phyloP scores from a whole-genome alignment of 192 early-diverging fungal genomes.

The Haplosporangium gracile region DNA sequence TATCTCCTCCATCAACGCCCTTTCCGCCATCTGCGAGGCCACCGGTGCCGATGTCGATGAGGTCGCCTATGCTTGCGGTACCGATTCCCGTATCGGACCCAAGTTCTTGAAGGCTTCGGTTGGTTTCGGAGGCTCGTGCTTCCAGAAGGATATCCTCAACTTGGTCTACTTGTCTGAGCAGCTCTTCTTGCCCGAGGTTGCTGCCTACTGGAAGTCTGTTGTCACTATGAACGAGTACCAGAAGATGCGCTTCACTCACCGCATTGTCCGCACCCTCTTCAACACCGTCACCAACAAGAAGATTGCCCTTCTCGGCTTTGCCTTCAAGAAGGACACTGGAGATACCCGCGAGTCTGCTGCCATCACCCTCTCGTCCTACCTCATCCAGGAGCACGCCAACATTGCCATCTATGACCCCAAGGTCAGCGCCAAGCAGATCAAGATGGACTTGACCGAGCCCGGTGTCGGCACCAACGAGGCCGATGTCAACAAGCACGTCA shows the following conservation, averaged over 20 bases:
- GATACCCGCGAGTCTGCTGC: slow-evolving; percentile 92
- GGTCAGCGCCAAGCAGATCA: slow-evolving; percentile 78
- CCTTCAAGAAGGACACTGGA: slow-evolving; percentile 92
- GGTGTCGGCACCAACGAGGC: slow-evolving; percentile 58
- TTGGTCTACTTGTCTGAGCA: slow-evolving; percentile 86
- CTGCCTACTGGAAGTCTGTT: slow-evolving; percentile 92
- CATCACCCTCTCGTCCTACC: slow-evolving; percentile 80
- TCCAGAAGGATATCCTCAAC: slow-evolving; percentile 93
- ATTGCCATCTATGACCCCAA: slow-evolving; percentile 91
- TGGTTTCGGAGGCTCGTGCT: slow-evolving; percentile 93
- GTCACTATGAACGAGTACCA: slow-evolving; percentile 90
- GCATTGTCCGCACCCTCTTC: slow-evolving; percentile 75
- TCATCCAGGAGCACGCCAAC: slow-evolving; percentile 79
- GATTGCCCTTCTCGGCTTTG: slow-evolving; percentile 86
- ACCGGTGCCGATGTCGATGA: slow-evolving; percentile 88
- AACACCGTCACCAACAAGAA: slow-evolving; percentile 81
- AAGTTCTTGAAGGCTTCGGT: slow-evolving; percentile 89
- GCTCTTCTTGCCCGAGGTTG: slow-evolving; percentile 87
- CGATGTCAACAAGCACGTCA: slow-evolving; percentile 69
- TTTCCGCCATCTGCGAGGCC: slow-evolving; percentile 91
- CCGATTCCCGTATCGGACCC: slow-evolving; percentile 86
- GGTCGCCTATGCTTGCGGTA: slow-evolving; percentile 87
- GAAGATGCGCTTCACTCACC: slow-evolving; percentile 79
- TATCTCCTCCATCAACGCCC: slow-evolving; percentile 89
- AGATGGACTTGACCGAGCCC: slow-evolving; percentile 67